phyloP scores from a whole-genome alignment of 2,329 filamentous ascomycete genomes.

The Magnaporthales sp. region DNA sequence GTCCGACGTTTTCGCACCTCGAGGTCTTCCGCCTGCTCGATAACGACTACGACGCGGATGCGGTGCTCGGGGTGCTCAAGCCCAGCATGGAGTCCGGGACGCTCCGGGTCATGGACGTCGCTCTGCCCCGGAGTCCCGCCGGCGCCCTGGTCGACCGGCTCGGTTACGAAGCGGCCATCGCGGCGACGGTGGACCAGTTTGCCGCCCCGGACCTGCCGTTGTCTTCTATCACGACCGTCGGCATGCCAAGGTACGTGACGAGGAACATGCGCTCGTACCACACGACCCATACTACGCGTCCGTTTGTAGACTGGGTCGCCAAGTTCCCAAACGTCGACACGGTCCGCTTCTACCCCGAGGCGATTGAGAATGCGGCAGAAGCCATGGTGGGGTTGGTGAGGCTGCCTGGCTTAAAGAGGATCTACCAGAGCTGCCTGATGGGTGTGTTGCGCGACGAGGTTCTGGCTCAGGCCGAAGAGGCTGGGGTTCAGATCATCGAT shows the following conservation, averaged over 20 bases:
- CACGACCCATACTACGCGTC: constrained; percentile 1
- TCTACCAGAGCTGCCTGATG: constrained; percentile 9
- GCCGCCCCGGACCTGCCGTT: constrained; percentile 3
- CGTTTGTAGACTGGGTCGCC: constrained; percentile 9
- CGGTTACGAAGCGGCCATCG: not conserved
- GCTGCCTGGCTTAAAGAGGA: constrained; percentile 3
- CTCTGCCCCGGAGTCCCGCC: constrained; percentile 2
- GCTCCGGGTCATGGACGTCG: constrained; percentile 9
- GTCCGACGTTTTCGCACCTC: constrained; percentile 1
- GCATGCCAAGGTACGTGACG: constrained; percentile 10
- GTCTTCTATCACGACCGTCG: constrained; percentile 7
- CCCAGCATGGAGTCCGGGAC: constrained; percentile 3
- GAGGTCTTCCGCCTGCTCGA: constrained; percentile 8
- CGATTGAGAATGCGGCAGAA: not conserved
- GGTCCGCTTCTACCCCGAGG: constrained; percentile 8
- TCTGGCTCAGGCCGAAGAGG: not conserved
- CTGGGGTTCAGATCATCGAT: constrained; percentile 2
- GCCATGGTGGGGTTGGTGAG: constrained; percentile 7
- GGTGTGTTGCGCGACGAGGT: constrained; percentile 5
- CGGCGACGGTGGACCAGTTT: not conserved
- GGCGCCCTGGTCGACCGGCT: constrained; percentile 1
- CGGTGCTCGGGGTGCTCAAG: constrained; percentile 3
- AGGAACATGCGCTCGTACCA: constrained; percentile 4
- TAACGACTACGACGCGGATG: not conserved
- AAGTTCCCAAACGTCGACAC: constrained; percentile 8